Base-by-base conservation (phyloP, 2,329 filamentous ascomycete genomes). In the Xylariaceae sp. region DNA sequence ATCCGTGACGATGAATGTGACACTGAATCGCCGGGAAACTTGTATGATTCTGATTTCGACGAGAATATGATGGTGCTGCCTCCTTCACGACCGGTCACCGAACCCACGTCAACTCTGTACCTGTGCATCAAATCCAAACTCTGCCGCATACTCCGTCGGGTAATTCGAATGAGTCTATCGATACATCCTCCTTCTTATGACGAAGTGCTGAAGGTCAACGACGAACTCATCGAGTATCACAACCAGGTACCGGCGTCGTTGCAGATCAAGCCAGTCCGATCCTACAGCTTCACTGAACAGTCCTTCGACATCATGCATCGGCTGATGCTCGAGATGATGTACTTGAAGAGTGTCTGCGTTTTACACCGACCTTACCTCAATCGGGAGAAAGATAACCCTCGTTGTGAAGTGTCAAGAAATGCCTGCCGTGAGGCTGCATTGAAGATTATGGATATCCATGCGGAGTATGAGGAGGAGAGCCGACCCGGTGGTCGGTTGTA, bases 21-120 rank as follows among this genome's bases (percentile, higher is more conserved):
- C 53, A 72, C 69, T 2, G 65, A 63, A 8, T 63, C 68, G 16
- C 74, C 74, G 7, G 61, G 66, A 6, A 76, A 76, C 53, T 60
- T 76, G 6, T 64, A 61, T 40, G 75, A 79, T 49, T 66, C 71
- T 11, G 76, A 79, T 54, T 76, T 79, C 52, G 72, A 75, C 52
- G 73, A 77, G 55, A 61, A 66, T 17, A 64, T 66, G 14, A 57
- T 59, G 10, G 62, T 67, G 4, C 62, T 76, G 40, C 73, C 74
- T 1, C 62, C 65, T 0, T 64, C 70, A 2, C 64, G 73, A 2
- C 66, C 70, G 2, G 57, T 64, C 19, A 67, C 67, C 0, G 71
- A 75, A 34, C 63, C 69, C 14, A 72, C 70, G 2, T 67, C 69
- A 6, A 63, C 68, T 29, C 59, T 76, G 3, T 71, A 69, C 44